Percentiles rank a stretch among this genome's conserved stretches.
Evolutionary conservation across 352 stramenopile genomes (phyloP).

Genomic region (Globisporangium sylvaticum): DNA sequence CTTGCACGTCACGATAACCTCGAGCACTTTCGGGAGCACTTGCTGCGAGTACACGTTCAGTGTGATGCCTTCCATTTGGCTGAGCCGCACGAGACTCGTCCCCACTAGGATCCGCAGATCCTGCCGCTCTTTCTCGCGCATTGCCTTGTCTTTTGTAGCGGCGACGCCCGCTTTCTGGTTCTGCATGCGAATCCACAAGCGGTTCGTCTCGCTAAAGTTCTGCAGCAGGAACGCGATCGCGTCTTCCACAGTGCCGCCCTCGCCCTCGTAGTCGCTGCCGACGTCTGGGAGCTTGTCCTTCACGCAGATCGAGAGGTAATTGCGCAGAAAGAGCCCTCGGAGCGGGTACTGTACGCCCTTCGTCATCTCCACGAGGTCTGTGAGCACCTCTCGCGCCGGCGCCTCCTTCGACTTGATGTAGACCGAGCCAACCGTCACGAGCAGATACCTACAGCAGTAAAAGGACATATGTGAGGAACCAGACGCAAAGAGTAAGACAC

Average conservation of each 20-base stretch:
- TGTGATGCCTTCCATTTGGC: slow-evolving; percentile 93
- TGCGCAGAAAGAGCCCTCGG: slow-evolving; percentile 96
- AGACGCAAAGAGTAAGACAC: background rate
- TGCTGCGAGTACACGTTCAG: slow-evolving; percentile 85
- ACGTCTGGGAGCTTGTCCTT: slow-evolving; percentile 95
- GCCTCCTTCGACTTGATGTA: slow-evolving; percentile 90
- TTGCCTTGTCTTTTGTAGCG: slow-evolving; percentile 70
- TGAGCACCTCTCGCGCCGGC: slow-evolving; percentile 90
- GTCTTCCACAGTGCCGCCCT: slow-evolving; percentile 76
- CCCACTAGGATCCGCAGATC: slow-evolving; percentile 97
- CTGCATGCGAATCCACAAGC: slow-evolving; percentile 99
- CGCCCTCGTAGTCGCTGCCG: slow-evolving; percentile 61
- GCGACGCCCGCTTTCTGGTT: slow-evolving; percentile 59
- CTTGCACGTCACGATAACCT: slow-evolving; percentile 93
- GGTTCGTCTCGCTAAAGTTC: slow-evolving; percentile 98
- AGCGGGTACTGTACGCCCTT: slow-evolving; percentile 99
- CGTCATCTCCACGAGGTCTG: slow-evolving; percentile 97
- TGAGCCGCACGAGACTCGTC: slow-evolving; percentile 96
- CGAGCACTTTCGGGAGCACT: slow-evolving; percentile 90
- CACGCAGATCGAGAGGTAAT: slow-evolving; percentile 92
- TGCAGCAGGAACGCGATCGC: slow-evolving; percentile 95
- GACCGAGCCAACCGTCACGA: slow-evolving; percentile 95
- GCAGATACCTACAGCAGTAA: slow-evolving; percentile 70
- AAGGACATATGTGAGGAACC: background rate
- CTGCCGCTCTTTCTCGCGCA: slow-evolving; percentile 82